Evolutionary conservation across 1,284 basidiomycete genomes (phyloP).

Genomic region (Marasmius fiardii): DNA sequence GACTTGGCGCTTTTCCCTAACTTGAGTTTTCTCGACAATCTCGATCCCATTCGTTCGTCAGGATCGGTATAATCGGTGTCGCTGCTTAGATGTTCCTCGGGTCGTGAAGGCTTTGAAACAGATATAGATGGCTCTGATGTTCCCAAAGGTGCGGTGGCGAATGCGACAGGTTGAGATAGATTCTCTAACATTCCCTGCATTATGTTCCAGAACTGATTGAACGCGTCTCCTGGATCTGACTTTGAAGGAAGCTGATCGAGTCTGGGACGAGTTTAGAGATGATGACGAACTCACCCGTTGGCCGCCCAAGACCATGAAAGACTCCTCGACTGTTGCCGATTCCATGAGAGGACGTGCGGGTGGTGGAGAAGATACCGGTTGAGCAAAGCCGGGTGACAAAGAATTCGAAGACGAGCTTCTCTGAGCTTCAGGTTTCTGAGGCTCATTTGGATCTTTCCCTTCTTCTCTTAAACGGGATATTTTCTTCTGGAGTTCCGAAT

Average conservation of each 20-base stretch:
- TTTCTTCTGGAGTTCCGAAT: slow-evolving; percentile 64
- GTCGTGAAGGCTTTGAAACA: slow-evolving; percentile 17
- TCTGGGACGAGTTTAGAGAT: neutral
- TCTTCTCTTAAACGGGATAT: slow-evolving; percentile 69
- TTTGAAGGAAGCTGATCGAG: slow-evolving; percentile 21
- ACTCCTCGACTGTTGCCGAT: slow-evolving; percentile 75
- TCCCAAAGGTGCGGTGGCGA: slow-evolving; percentile 72
- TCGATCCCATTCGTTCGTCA: slow-evolving; percentile 55
- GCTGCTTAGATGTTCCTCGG: slow-evolving; percentile 51
- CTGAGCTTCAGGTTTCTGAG: slow-evolving; percentile 43
- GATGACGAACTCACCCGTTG: slow-evolving; percentile 45
- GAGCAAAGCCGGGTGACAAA: slow-evolving; percentile 20
- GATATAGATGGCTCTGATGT: slow-evolving; percentile 27
- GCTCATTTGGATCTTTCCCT: slow-evolving; percentile 66
- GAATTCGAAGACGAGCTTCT: slow-evolving; percentile 13
- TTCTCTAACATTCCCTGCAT: slow-evolving; percentile 81
- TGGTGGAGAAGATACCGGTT: slow-evolving; percentile 39
- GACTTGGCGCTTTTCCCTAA: slow-evolving; percentile 26
- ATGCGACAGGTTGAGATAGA: slow-evolving; percentile 81
- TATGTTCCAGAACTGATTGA: slow-evolving; percentile 83
- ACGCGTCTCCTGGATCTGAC: slow-evolving; percentile 76
- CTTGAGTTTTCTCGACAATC: slow-evolving; percentile 44
- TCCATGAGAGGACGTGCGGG: slow-evolving; percentile 52
- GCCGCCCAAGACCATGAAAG: slow-evolving; percentile 79
- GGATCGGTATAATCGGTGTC: slow-evolving; percentile 68